Evolutionary conservation across 2,329 filamentous ascomycete genomes (phyloP).

Genomic region (Epichloe sibirici): DNA sequence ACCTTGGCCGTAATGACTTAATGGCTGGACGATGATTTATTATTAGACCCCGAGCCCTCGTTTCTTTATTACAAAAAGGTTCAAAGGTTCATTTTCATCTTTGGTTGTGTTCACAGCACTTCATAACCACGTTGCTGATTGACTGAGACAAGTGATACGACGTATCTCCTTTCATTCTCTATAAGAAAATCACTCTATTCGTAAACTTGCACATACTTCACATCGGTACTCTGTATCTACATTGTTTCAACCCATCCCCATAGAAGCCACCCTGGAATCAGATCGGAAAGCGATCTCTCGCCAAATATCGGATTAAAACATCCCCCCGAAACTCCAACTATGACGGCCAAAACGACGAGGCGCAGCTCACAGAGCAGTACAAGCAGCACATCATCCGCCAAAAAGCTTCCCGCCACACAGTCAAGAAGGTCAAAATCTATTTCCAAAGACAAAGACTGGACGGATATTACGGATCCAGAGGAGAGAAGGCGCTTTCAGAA

Average conservation of each 20-base stretch:
- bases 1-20: background rate
- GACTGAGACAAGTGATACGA: background rate
- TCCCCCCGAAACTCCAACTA: background rate
- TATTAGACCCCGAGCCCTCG: slow-evolving; percentile 6
- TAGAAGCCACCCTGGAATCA: background rate
- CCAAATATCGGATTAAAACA: background rate
- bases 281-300: background rate
- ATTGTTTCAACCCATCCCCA: background rate
- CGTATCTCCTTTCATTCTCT: background rate
- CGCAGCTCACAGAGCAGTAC: slow-evolving; percentile 11
- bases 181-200: too few relatives aligned
- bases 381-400: slow-evolving; percentile 7
- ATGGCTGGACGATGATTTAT: slow-evolving; percentile 2
- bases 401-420: slow-evolving; percentile 16
- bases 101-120: background rate
- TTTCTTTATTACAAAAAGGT: background rate
- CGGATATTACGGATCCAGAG: slow-evolving; percentile 54
- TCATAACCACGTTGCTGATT: background rate
- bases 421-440: slow-evolving; percentile 28
- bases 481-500: slow-evolving; percentile 67
- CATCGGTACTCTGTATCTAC: too few relatives aligned
- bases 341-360: slow-evolving; percentile 9
- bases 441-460: slow-evolving; percentile 51
- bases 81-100: background rate
- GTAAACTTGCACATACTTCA: background rate